phyloP scores from a whole-genome alignment of 495 filamentous ascomycete genomes.

The Pseudoneurospora amorphoporcata region DNA sequence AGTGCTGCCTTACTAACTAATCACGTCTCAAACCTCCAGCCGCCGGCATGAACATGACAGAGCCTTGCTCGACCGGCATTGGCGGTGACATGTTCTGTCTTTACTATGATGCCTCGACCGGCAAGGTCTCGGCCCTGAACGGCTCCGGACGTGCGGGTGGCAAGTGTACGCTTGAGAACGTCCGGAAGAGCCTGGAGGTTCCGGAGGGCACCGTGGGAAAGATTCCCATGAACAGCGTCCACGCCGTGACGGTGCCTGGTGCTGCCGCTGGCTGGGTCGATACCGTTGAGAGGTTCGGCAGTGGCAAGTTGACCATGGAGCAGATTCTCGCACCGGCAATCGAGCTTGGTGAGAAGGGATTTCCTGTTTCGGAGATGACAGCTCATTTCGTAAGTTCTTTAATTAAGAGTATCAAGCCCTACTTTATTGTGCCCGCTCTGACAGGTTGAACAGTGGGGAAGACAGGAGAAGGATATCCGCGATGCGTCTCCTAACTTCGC shows the following conservation, averaged over 20 bases:
- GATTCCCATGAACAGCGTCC: slow-evolving; percentile 68
- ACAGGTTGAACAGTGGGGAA: slow-evolving; percentile 50
- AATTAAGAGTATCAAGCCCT: neutral
- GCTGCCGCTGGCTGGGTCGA: slow-evolving; percentile 94
- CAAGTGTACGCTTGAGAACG: slow-evolving; percentile 55
- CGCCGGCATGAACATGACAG: slow-evolving; percentile 85
- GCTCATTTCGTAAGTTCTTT: slow-evolving; percentile 52
- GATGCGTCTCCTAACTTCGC: slow-evolving; percentile 68
- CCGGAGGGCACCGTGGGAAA: slow-evolving; percentile 46
- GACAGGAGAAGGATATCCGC: slow-evolving; percentile 48
- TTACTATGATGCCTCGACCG: slow-evolving; percentile 76
- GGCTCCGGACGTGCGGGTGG: slow-evolving; percentile 75
- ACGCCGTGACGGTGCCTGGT: slow-evolving; percentile 78
- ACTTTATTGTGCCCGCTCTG: neutral
- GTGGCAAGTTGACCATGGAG: slow-evolving; percentile 66
- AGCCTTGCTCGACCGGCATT: slow-evolving; percentile 90
- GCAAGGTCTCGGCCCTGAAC: slow-evolving; percentile 76
- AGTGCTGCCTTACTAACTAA: neutral
- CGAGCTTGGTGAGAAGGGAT: slow-evolving; percentile 78
- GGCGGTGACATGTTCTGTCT: slow-evolving; percentile 98
- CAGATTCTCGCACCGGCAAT: slow-evolving; percentile 79
- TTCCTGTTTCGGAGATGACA: slow-evolving; percentile 75
- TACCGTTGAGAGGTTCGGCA: slow-evolving; percentile 82
- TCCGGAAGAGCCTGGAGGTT: slow-evolving; percentile 60
- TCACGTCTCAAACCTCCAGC: slow-evolving; percentile 31